These are phyloP conservation scores for Salvia rosmarinus DNA, from an alignment of 257 asterid genomes.

Conservation along the genomic window DNA sequence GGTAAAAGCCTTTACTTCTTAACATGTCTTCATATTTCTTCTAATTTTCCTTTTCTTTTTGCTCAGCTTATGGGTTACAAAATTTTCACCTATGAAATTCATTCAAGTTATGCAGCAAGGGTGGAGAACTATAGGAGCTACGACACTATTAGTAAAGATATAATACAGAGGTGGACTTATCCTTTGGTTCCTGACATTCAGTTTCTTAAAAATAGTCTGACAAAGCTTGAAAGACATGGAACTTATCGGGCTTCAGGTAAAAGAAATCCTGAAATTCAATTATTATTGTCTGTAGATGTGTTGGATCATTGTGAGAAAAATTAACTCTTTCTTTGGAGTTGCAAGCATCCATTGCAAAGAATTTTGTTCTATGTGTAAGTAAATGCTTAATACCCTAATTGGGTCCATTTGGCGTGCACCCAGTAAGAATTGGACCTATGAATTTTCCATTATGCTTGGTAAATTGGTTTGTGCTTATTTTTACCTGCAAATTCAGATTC, in stretches of 20 bases:
- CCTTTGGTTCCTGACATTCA: slow-evolving; percentile 95
- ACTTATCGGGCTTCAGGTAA: slow-evolving; percentile 85
- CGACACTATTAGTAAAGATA: slow-evolving; percentile 92
- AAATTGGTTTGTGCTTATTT: too few relatives aligned
- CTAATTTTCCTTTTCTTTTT: slow-evolving; percentile 15
- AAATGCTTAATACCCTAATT: too few relatives aligned
- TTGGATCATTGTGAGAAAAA: too few relatives aligned
- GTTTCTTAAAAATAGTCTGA: slow-evolving; percentile 57
- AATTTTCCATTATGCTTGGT: too few relatives aligned
- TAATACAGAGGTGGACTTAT: slow-evolving; percentile 94
- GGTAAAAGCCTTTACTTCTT: slow-evolving; percentile 5
- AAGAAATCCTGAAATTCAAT: slow-evolving; percentile 18
- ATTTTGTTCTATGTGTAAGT: too few relatives aligned
- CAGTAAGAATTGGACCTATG: too few relatives aligned
- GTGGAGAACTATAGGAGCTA: slow-evolving; percentile 90
- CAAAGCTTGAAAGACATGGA: slow-evolving; percentile 80
- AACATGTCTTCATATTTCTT: slow-evolving; percentile 12
- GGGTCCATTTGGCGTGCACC: too few relatives aligned
- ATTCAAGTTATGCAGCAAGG: too few relatives aligned
- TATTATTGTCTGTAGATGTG: slow-evolving; percentile 23
- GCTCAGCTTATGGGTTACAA: slow-evolving; percentile 85
- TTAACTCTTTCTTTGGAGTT: background rate
- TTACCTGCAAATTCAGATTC: too few relatives aligned
- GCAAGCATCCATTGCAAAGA: background rate
- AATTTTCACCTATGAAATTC: too few relatives aligned